phyloP scores from a whole-genome alignment of 2,329 filamentous ascomycete genomes.

The Pseudophaeomoniella oleicola region DNA sequence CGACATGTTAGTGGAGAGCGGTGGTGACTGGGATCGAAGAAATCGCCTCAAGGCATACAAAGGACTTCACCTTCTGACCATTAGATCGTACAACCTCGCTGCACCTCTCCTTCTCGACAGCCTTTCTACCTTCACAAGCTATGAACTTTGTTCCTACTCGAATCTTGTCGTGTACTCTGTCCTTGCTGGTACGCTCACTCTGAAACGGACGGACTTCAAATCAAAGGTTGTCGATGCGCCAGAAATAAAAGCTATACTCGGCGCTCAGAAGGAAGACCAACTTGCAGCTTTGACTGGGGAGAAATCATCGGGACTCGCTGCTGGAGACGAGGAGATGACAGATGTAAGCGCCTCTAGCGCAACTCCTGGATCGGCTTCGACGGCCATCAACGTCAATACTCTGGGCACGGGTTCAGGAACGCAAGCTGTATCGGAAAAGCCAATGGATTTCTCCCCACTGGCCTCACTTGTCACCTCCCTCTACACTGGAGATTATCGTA shows the following conservation, averaged over 20 bases:
- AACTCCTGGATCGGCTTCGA: conserved; percentile 40
- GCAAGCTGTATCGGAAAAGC: conserved; percentile 54
- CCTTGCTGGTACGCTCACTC: conserved; percentile 79
- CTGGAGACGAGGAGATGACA: conserved; percentile 59
- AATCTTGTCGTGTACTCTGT: conserved; percentile 90
- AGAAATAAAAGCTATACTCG: conserved; percentile 94
- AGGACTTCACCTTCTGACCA: conserved; percentile 80
- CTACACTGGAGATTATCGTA: conserved; percentile 87
- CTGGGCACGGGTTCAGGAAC: conserved; percentile 51
- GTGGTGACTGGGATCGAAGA: conserved; percentile 95
- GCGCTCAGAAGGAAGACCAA: conserved; percentile 67
- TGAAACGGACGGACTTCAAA: conserved; percentile 98
- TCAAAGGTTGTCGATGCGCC: conserved; percentile 96
- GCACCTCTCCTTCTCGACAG: conserved; percentile 92
- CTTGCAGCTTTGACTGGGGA: conserved; percentile 67
- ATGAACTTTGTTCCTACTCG: conserved; percentile 95
- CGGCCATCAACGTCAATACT: conserved; percentile 76
- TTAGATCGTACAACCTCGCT: conserved; percentile 77
- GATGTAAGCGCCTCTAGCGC: conserved; percentile 41
- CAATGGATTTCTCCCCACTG: conserved; percentile 79
- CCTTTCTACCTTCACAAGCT: conserved; percentile 94
- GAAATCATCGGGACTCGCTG: conserved; percentile 65
- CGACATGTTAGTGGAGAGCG: conserved; percentile 78
- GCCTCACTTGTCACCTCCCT: conserved; percentile 79
- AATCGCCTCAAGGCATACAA: conserved; percentile 99